Conservation (phyloP, 2,329 filamentous ascomycete genomes). For the Penicillium sclerotigenum region DNA sequence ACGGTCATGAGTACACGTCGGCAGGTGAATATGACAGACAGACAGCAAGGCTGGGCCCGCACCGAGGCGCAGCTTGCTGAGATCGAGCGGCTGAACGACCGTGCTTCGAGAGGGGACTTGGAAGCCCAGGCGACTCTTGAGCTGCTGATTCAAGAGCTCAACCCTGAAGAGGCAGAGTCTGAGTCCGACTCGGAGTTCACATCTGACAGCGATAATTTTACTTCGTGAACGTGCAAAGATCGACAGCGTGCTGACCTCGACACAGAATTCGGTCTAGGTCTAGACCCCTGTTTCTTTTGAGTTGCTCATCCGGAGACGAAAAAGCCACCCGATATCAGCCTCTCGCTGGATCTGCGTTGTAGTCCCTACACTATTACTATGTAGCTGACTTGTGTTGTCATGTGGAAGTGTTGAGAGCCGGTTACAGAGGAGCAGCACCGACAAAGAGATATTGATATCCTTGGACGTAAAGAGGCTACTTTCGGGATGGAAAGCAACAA, state of each 20-base stretch:
- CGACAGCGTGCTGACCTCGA: neutral
- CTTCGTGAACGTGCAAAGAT: neutral
- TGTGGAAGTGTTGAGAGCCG: neutral
- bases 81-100: slow-evolving; percentile 37
- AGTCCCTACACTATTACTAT: neutral
- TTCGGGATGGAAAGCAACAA: neutral
- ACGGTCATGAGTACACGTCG: slow-evolving; percentile 54
- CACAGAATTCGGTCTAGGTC: neutral
- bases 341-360: neutral
- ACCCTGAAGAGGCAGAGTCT: slow-evolving; percentile 1
- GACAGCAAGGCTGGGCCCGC: slow-evolving; percentile 36
- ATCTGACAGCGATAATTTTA: neutral
- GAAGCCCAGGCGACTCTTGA: slow-evolving; percentile 37
- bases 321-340: neutral
- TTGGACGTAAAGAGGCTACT: neutral
- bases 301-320: neutral
- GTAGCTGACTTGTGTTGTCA: neutral
- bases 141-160: slow-evolving; percentile 18
- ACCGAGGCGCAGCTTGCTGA: slow-evolving; percentile 38
- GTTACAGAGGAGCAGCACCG: neutral
- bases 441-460: neutral
- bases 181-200: neutral
- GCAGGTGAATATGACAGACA: slow-evolving; percentile 31
- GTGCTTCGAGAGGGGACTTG: slow-evolving; percentile 37
- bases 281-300: neutral